A percentile compares a stretch with the other conserved stretches of the same genome.
Conservation (phyloP, 1,284 basidiomycete species). For the Peniophora sp. region DNA sequence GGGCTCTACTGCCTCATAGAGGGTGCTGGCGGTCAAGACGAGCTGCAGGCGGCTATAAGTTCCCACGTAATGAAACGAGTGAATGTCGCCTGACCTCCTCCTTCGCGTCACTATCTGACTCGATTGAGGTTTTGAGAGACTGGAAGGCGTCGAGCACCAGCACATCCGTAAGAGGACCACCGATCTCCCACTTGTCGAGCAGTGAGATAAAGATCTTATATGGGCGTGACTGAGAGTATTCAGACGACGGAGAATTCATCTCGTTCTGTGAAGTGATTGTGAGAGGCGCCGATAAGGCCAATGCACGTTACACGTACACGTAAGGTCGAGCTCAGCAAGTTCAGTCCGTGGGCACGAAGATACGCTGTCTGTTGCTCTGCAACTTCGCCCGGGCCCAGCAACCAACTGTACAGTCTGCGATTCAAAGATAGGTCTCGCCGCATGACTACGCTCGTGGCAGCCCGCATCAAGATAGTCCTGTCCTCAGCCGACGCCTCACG, state of each 20-base stretch:
- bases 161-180: constrained; percentile 70
- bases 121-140: constrained; percentile 54
- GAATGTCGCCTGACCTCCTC: constrained; percentile 46
- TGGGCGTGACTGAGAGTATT: constrained; percentile 74
- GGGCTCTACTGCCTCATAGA: constrained; percentile 93
- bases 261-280: constrained; percentile 42
- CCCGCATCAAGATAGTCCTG: constrained; percentile 69
- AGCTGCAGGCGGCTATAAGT: constrained; percentile 38
- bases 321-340: constrained; percentile 61
- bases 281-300: not conserved
- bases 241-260: constrained; percentile 62
- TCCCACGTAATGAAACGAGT: constrained; percentile 9
- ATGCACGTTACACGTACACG: constrained; percentile 35
- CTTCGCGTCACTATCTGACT: constrained; percentile 37
- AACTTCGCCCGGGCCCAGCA: constrained; percentile 78
- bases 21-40: constrained; percentile 76
- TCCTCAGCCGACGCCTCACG: constrained; percentile 61
- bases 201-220: constrained; percentile 95
- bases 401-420: constrained; percentile 89
- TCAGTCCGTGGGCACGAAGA: constrained; percentile 61
- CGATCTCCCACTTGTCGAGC: constrained; percentile 96
- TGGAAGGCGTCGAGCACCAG: constrained; percentile 78
- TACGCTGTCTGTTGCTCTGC: constrained; percentile 67
- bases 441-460: constrained; percentile 78
- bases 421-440: constrained; percentile 91